Percentiles rank a stretch among this genome's conserved stretches.
Conservation (phyloP, 306 rosid genomes). For the Lathyrus tuberosus region DNA sequence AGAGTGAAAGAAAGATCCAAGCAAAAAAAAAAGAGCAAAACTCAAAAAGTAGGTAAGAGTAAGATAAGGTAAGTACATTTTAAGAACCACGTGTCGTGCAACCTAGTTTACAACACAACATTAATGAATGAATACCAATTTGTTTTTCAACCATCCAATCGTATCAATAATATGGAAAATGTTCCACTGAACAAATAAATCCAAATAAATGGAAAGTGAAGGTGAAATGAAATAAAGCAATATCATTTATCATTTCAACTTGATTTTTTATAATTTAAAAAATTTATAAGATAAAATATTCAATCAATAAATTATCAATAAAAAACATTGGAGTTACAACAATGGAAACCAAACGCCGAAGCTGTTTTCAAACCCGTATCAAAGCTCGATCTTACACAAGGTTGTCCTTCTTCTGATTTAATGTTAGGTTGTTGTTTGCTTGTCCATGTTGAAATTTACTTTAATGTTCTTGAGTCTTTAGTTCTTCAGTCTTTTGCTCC, state of each 20-base stretch:
- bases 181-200: not conserved
- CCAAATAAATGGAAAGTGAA: not conserved
- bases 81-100: slow-evolving; percentile 41
- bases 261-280: not conserved
- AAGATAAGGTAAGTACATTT: not conserved
- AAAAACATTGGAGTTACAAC: no score
- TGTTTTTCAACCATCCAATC: not conserved
- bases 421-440: no score
- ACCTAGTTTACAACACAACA: not conserved
- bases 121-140: not conserved
- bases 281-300: not conserved
- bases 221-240: not conserved
- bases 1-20: slow-evolving; percentile 65
- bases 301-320: no score
- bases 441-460: no score
- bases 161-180: not conserved
- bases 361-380: no score
- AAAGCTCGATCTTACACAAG: no score
- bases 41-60: not conserved
- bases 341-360: no score
- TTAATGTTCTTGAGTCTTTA: no score
- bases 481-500: no score
- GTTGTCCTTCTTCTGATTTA: no score
- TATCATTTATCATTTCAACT: not conserved
- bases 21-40: not conserved